These are phyloP conservation scores for Hyphodiscus hymeniophilus DNA, from an alignment of 495 filamentous ascomycete species.

Conservation along the genomic window DNA sequence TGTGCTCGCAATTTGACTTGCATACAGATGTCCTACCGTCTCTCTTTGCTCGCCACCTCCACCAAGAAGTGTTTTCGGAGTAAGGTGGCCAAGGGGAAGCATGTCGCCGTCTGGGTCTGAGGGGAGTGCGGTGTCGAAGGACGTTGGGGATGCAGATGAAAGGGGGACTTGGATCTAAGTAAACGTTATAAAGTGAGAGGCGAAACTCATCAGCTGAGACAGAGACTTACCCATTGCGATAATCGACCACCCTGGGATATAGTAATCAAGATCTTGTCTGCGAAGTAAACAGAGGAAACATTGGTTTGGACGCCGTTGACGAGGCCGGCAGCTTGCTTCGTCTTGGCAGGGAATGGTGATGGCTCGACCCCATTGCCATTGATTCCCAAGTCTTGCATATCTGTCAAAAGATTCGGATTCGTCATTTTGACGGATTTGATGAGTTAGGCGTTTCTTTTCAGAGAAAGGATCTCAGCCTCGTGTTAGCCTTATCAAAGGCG, in stretches of 20 bases:
- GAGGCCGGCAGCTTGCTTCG: constrained; percentile 54
- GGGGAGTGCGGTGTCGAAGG: constrained; percentile 45
- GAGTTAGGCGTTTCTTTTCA: neutral
- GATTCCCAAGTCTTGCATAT: constrained; percentile 2
- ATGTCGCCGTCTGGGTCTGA: constrained; percentile 45
- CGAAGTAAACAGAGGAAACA: constrained; percentile 62
- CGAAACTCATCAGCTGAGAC: neutral
- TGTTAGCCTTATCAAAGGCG: constrained; percentile 1
- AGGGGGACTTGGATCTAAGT: constrained; percentile 87
- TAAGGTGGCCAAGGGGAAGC: constrained; percentile 72
- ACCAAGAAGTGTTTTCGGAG: constrained; percentile 83
- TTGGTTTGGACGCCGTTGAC: constrained; percentile 66
- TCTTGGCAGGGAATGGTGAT: constrained; percentile 59
- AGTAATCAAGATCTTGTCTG: constrained; percentile 88
- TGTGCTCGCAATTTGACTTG: constrained; percentile 77
- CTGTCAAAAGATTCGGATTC: constrained; percentile 5
- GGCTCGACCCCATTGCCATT: constrained; percentile 5
- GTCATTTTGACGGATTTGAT: constrained; percentile 1
- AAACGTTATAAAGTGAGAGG: neutral
- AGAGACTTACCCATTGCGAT: constrained; percentile 74
- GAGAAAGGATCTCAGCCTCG: constrained; percentile 7
- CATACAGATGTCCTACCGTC: constrained; percentile 76
- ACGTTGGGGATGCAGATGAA: constrained; percentile 52
- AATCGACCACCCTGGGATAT: constrained; percentile 79
- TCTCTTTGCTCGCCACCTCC: constrained; percentile 72